Base-by-base conservation (phyloP, 345 rosid species). In the Rhodomyrtus tomentosa region DNA sequence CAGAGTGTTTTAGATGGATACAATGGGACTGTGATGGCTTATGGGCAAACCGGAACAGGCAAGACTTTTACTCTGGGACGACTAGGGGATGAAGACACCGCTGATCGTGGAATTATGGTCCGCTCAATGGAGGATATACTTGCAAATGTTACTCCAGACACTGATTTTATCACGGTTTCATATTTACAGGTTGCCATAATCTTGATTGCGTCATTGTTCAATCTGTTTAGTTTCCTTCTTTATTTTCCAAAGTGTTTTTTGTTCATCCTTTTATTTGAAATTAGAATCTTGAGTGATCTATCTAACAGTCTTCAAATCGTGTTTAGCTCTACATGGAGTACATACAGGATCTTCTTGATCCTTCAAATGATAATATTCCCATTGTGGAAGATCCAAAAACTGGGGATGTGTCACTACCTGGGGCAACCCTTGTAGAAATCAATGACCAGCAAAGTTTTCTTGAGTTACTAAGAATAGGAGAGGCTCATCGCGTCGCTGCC, bases 1-100 rank as follows among this genome's bases (percentile, higher is more conserved):
- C 85, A 97, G 99, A 94, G 99, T 89, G 99, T 96, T 88, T 91
- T 97, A 84, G 99, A 93, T 91, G 99, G 99, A 82, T 97, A 97
- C 91, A 97, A 97, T 84, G 99, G 99, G 73, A 95, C 99, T 25
- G 95, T 97, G 48, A 96, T 97, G 99, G 99, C 99, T 76, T 97
- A 97, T 89, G 99, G 99, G 62, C 99, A 97, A 90, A 97, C 99
- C 24, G 99, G 99, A 84, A 97, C 99, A 0, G 99, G 99, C 13
- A 97, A 97, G 87, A 97, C 99, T 74, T 95, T 95, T 87, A 97
- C 99, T 56, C 94, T 97, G 56, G 99, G 99, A 79, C 91, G 89
- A 85, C 89, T 97, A 86, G 99, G 99, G 40, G 99, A 94, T 53
- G 98, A 97, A 92, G 99, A 95, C 88, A 91, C 91, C 0, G 94